Evolutionary conservation across 2,329 filamentous ascomycete species (phyloP), one percentile per base, ranked within the genome.

Genomic region (Cytospora paraplurivora): DNA sequence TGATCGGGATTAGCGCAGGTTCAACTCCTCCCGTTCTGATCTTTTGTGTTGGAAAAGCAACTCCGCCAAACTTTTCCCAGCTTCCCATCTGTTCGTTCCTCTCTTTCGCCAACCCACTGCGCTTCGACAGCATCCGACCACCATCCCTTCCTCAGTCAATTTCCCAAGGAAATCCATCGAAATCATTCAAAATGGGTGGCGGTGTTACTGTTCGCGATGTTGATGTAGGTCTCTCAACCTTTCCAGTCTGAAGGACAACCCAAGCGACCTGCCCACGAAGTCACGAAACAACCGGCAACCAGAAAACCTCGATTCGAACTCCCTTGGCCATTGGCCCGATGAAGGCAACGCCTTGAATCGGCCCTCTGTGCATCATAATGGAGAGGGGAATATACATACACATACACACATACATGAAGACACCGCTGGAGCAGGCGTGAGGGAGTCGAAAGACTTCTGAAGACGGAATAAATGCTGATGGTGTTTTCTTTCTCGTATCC

Each of bases 201-300:
- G 91, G 90, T 81, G 85, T 92, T 79, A 86, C 83, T 75, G 91
- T 94, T 82, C 90, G 90, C 82, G 91, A 93, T 83, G 90, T 93
- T 79, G 89, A 91, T 86, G 88, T 91, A 88, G 81, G 87, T 87
- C 73, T 71, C 72, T 66, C 70, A 69, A 71, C 63, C 64, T 67
- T 67, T 70, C 66, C 69, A 67, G 68, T 69, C 62, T 74, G 67
- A 74, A 61, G n/a, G 44, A 47, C 68, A 68, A 73, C 62, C 61
- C 56, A 57, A 53, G 51, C 57, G 60, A 60, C 62, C 58, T 68
- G 59, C 56, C 44, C 60, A 51, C 44, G n/a, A 17, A 47, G 21
- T n/a, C 7, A 41, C 21, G 35, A 27, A 21, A 34, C 34, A 21
- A 38, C 49, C 32, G 32, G 53, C 61, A 51, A 62, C 34, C 27